Evolutionary conservation across 208 protist species (phyloP), one percentile per base, ranked within the genome.

Genomic region (Acanthamoeba culbertsoni): DNA sequence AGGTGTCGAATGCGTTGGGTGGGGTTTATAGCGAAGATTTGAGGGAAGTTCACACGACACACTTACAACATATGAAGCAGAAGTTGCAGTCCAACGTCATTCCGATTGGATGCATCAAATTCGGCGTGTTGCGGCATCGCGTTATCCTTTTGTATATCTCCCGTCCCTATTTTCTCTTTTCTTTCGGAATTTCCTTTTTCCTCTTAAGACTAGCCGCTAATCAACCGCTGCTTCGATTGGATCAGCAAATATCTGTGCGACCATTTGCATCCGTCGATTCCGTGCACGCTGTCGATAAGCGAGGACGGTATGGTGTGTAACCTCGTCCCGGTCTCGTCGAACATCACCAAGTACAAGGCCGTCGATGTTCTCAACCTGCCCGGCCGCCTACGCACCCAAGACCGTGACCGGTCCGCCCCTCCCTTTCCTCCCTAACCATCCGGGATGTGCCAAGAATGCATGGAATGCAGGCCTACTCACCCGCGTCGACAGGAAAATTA

Each of bases 241-340:
- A n/a, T n/a, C 51, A 89, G 79, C 20, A 89, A 89, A 65, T 89
- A 89, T 35, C 55, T 89, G 16, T 89, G 79, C 33, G 79, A 89
- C 33, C 46, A 89, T 20, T 31, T 89, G 48, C 46, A 89, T 51
- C 79, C 79, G 46, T 23, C 79, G 51, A 57, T 89, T 2, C 79
- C 79, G 33, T 89, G 79, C 55, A 89, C 79, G 31, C 46, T 89
- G 5, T 68, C 79, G 31, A 89, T 57, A 35, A 89, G 42, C 46
- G 79, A 89, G 55, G 51, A 89, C 48, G 51, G 55, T 51, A 57
- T 65, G 46, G 35, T 59, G 26, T 59, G 46, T 23, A 89, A 89
- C 31, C 79, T 89, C 31, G 79, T 89, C 33, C 79, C 79, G 20
- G 79, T 89, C 2, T 68, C 51, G 18, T 68, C 51, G 35, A 89